Percentiles rank a stretch among this genome's conserved stretches.
Evolutionary conservation across 345 rosid genomes (phyloP).

Genomic region (Nasturtium officinale): DNA sequence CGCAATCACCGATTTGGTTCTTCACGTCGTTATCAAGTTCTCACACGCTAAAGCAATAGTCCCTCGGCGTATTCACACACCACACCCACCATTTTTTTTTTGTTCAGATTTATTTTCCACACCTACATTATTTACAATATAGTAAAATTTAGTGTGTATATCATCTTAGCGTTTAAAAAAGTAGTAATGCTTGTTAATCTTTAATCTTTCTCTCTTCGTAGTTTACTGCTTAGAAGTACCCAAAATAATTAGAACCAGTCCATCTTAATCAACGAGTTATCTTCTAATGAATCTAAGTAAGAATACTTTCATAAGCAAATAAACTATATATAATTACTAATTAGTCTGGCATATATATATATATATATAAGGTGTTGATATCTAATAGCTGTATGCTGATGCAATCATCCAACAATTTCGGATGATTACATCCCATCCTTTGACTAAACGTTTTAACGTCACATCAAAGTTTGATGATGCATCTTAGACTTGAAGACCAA

Average conservation of each 20-base stretch:
- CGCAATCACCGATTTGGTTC: slow-evolving; percentile 11
- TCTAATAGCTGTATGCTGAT: slow-evolving; percentile 38
- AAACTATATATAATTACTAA: background rate
- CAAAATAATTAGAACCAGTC: background rate
- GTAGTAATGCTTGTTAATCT: background rate
- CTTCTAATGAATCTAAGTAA: slow-evolving; percentile 16
- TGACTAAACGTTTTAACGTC: slow-evolving; percentile 28
- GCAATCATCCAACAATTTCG: slow-evolving; percentile 38
- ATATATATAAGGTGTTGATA: background rate
- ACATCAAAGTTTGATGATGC: slow-evolving; percentile 1
- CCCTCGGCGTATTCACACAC: slow-evolving; percentile 25
- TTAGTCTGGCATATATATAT: slow-evolving; percentile 6
- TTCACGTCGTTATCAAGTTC: slow-evolving; percentile 35
- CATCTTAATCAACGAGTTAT: background rate
- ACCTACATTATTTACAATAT: background rate
- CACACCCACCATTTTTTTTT: no score
- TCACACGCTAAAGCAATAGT: slow-evolving; percentile 37
- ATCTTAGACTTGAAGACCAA: slow-evolving; percentile 25
- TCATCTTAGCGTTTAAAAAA: background rate
- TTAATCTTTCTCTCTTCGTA: background rate
- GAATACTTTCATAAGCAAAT: background rate
- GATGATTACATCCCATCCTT: slow-evolving; percentile 37
- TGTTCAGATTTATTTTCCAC: background rate
- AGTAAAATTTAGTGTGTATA: background rate
- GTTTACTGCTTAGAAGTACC: background rate